These are phyloP conservation scores for Circinella minor DNA, from an alignment of 371 early-diverging fungal species.

Conservation along the genomic window DNA sequence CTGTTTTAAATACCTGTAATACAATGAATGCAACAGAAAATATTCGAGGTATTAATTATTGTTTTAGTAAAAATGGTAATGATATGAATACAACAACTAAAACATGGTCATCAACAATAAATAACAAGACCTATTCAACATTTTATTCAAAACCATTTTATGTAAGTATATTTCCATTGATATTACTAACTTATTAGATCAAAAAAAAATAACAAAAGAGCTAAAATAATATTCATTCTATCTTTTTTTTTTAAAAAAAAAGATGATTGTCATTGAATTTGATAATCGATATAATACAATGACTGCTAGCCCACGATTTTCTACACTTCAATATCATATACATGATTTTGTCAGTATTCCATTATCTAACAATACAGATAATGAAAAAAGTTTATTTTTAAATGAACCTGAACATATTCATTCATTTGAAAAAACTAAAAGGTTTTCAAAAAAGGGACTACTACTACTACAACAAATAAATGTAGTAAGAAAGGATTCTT, in stretches of 20 bases:
- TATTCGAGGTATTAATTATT: slow-evolving; percentile 49
- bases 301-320: not conserved
- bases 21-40: slow-evolving; percentile 55
- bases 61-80: slow-evolving; percentile 32
- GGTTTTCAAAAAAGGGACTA: not conserved
- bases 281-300: slow-evolving; percentile 44
- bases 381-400: not conserved
- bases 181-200: not conserved
- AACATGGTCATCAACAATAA: not conserved
- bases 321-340: not conserved
- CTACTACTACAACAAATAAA: too few species aligned
- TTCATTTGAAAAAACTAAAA: not conserved
- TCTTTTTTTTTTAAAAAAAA: too few species aligned
- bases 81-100: not conserved
- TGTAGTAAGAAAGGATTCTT: too few species aligned
- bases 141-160: slow-evolving; percentile 11
- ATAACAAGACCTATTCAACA: not conserved
- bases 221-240: not conserved
- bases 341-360: slow-evolving; percentile 1
- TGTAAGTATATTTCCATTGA: slow-evolving; percentile 1
- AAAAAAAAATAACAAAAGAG: too few species aligned
- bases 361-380: not conserved
- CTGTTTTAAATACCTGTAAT: slow-evolving; percentile 35
- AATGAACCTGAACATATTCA: too few species aligned
- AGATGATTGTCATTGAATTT: slow-evolving; percentile 41